phyloP scores from a whole-genome alignment of 805 yeast species.

The Yarrowia sp. region DNA sequence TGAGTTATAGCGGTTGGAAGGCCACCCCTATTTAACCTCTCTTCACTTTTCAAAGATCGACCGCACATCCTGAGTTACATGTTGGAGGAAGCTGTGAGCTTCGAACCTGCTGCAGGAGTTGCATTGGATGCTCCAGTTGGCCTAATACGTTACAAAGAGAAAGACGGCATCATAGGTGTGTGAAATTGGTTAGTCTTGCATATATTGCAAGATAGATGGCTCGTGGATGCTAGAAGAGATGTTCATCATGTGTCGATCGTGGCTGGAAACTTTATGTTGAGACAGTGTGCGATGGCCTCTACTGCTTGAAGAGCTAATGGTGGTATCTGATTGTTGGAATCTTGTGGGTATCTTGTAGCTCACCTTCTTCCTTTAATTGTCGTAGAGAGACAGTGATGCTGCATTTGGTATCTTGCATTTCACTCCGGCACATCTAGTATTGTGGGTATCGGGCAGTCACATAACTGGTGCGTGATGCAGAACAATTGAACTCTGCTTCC shows the following conservation, averaged over 20 bases:
- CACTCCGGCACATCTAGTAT: background rate
- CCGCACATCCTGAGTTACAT: background rate
- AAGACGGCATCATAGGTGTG: background rate
- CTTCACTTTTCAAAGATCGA: background rate
- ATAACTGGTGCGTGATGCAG: background rate
- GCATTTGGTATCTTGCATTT: background rate
- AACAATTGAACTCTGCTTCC: conserved; percentile 1
- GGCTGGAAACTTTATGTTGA: conserved; percentile 5
- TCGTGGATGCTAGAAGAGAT: background rate
- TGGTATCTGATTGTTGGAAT: background rate
- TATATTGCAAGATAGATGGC: background rate
- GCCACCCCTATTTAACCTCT: background rate
- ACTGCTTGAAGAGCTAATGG: background rate
- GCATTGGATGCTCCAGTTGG: background rate
- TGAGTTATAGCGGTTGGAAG: background rate
- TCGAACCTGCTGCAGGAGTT: conserved; percentile 1
- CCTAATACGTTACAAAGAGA: background rate
- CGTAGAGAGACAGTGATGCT: background rate
- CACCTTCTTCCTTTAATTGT: no score
- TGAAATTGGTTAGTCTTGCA: conserved; percentile 1
- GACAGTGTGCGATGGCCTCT: background rate
- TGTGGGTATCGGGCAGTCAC: conserved; percentile 1
- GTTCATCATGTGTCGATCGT: conserved; percentile 14
- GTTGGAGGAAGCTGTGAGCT: background rate
- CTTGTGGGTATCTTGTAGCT: no score